Base-by-base conservation (phyloP, 1,139 yeast species). In the Yamadazyma kanchanaburiensis region DNA sequence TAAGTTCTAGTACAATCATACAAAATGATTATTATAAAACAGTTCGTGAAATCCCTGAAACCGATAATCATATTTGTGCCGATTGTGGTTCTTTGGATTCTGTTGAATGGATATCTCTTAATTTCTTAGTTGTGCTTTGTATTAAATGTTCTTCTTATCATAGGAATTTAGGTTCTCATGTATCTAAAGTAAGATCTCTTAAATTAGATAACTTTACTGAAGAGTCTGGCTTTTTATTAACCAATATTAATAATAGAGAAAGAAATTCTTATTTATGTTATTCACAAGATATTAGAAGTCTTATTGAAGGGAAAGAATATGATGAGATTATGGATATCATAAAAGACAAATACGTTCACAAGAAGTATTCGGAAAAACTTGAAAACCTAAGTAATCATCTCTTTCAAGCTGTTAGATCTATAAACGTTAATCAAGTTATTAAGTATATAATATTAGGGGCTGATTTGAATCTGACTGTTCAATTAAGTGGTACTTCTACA, bases 31-130 rank as follows among this genome's bases (percentile, higher is more conserved):
- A 51, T 40, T 45, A 77, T 17, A 53, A 58, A 11, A 37, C 69
- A 27, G 82, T 82, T 1, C 60, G 73, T 32, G 48, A 60, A 0
- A 55, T 62, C 6, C 52, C 59, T 1, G 75, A 79, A 28, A 59
- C 72, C n/a, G 71, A 79, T 22, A 89, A 89, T 49, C 48, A 55
- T 13, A 42, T 48, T 6, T 89, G 97, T 55, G 84, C 87, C 8
- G 97, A 89, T 48, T 89, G 97, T 62, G 81, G 82, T 0, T 51
- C 74, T 3, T 46, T 60, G 0, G 76, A 72, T 7, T 60, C 71
- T 19, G 94, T 86, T 7, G 96, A 88, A 46, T 89, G 96, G 96
- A 74, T 89, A 4, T 84, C 96, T 0, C 66, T 87, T 39, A 89
- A 85, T 48, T 59, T 82, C 29, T 59, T 87, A 34, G 77, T 79